A percentile compares a stretch with the other conserved stretches of the same genome.
These are phyloP conservation scores for Mycosphaerella sp. DNA, from an alignment of 2,329 filamentous ascomycete genomes.

Conservation along the genomic window DNA sequence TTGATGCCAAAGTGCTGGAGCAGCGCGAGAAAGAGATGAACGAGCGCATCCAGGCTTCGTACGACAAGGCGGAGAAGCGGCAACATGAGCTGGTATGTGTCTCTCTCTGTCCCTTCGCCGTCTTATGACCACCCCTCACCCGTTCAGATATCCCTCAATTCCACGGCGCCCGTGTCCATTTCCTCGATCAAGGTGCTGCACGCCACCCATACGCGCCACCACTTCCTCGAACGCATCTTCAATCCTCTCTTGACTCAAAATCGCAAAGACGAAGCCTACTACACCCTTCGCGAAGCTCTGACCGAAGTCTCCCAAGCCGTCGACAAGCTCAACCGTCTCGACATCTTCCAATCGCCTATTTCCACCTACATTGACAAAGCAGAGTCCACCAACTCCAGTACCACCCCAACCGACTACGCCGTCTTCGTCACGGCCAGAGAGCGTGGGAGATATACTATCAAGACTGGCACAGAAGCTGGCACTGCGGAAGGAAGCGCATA, in stretches of 20 bases:
- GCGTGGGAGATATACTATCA: slow-evolving; percentile 75
- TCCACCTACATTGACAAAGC: slow-evolving; percentile 76
- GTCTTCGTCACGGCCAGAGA: slow-evolving; percentile 73
- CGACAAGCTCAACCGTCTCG: slow-evolving; percentile 71
- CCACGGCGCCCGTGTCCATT: slow-evolving; percentile 79
- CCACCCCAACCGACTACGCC: slow-evolving; percentile 71
- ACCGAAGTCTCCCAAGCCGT: slow-evolving; percentile 63
- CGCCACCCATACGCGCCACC: slow-evolving; percentile 72
- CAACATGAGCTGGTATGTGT: slow-evolving; percentile 53
- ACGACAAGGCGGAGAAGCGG: slow-evolving; percentile 57
- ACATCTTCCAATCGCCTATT: slow-evolving; percentile 80
- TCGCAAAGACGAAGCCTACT: slow-evolving; percentile 40
- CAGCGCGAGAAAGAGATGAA: slow-evolving; percentile 56
- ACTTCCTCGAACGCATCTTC: slow-evolving; percentile 78
- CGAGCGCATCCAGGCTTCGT: slow-evolving; percentile 52
- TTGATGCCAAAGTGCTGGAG: slow-evolving; percentile 54
- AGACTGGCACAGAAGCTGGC: slow-evolving; percentile 90
- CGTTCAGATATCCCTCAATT: slow-evolving; percentile 61
- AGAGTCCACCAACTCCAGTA: slow-evolving; percentile 59
- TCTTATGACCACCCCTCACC: too few species aligned
- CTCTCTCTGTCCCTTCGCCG: too few species aligned
- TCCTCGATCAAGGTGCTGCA: slow-evolving; percentile 78
- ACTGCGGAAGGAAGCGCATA: slow-evolving; percentile 93
- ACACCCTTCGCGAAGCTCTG: slow-evolving; percentile 75
- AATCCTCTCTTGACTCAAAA: slow-evolving; percentile 67